These are phyloP conservation scores for Ceratobasidium sp. DNA, from an alignment of 1,284 basidiomycete genomes.

Conservation along the genomic window DNA sequence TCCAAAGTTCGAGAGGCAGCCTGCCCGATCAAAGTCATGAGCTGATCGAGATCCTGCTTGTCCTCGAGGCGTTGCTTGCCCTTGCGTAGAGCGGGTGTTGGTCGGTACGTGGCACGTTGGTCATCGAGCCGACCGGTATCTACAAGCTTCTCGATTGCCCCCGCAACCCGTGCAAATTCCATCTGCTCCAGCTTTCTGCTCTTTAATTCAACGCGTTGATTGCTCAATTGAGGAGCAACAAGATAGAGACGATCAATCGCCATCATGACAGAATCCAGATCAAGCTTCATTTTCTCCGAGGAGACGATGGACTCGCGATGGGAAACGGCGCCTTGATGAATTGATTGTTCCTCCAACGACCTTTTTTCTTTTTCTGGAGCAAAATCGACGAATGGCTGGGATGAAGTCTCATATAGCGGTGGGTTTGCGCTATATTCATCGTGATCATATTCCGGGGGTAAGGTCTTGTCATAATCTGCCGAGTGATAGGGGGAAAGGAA, in stretches of 20 bases:
- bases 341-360: conserved; percentile 15
- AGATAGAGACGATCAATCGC: conserved; percentile 85
- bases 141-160: conserved; percentile 43
- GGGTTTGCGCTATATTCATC: conserved; percentile 58
- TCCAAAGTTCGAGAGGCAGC: conserved; percentile 69
- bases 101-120: conserved; percentile 47
- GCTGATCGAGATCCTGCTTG: conserved; percentile 65
- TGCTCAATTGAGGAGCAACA: conserved; percentile 80
- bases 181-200: conserved; percentile 67
- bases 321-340: conserved; percentile 18
- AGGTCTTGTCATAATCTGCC: conserved; percentile 36
- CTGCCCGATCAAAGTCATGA: conserved; percentile 72
- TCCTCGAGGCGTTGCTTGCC: conserved; percentile 40
- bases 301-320: conserved; percentile 32
- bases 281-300: conserved; percentile 73
- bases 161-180: conserved; percentile 61
- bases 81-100: conserved; percentile 22
- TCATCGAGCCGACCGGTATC: conserved; percentile 48
- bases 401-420: conserved; percentile 61
- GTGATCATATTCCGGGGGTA: conserved; percentile 71
- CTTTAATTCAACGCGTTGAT: conserved; percentile 84
- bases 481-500: conserved; percentile 19
- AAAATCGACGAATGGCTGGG: conserved; percentile 13
- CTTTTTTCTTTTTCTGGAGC: conserved; percentile 19
- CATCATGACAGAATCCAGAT: conserved; percentile 78